Evolutionary conservation across 345 rosid genomes (phyloP).

Genomic region (Theobroma cacao): DNA sequence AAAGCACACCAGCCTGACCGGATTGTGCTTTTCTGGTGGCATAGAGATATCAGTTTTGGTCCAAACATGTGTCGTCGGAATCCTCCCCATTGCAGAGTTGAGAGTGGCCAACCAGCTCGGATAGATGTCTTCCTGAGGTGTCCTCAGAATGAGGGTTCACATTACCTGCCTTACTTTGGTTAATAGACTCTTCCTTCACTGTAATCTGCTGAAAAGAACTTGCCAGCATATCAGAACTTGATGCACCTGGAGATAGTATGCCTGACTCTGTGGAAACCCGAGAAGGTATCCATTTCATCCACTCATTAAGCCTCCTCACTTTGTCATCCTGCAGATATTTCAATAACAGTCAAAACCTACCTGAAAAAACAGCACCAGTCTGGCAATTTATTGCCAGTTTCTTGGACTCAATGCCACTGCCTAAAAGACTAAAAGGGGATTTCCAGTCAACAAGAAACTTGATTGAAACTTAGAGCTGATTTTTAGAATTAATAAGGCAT

Average conservation of each 20-base stretch:
- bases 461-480: not conserved
- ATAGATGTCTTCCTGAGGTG: slow-evolving; percentile 6
- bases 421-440: not conserved
- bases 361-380: not conserved
- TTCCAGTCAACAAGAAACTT: not conserved
- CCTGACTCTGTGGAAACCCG: slow-evolving; percentile 26
- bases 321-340: slow-evolving; percentile 42
- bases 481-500: not conserved
- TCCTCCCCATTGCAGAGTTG: not conserved
- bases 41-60: slow-evolving; percentile 7
- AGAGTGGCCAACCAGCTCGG: slow-evolving; percentile 3
- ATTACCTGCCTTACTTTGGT: slow-evolving; percentile 7
- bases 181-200: slow-evolving; percentile 25
- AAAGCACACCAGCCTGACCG: not conserved
- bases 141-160: slow-evolving; percentile 1
- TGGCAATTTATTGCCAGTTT: not conserved
- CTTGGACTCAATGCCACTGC: not conserved
- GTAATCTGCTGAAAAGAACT: slow-evolving; percentile 37
- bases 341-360: not conserved
- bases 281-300: slow-evolving; percentile 46
- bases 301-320: slow-evolving; percentile 53
- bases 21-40: slow-evolving; percentile 3
- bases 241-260: slow-evolving; percentile 14
- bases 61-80: slow-evolving; percentile 2
- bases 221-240: slow-evolving; percentile 26